Percentiles rank a stretch among this genome's conserved stretches.
phyloP scores from a whole-genome alignment of 1,284 basidiomycete genomes.

The Fomitiporia mediterranea region DNA sequence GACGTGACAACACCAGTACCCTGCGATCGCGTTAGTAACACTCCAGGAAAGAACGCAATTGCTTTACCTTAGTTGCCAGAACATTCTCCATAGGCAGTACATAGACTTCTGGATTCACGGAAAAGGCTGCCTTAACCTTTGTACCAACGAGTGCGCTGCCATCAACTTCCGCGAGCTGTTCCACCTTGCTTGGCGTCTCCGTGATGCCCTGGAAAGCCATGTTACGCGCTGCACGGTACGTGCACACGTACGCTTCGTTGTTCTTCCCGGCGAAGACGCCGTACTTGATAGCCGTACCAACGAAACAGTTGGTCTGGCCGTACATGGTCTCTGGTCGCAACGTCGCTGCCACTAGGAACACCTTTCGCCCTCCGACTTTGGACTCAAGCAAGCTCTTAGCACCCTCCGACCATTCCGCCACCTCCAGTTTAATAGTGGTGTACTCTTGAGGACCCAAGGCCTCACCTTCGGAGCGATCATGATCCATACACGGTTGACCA shows the following conservation, averaged over 20 bases:
- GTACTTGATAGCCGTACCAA: slow-evolving; percentile 89
- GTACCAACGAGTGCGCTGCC: slow-evolving; percentile 86
- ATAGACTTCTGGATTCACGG: slow-evolving; percentile 83
- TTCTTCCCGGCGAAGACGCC: slow-evolving; percentile 88
- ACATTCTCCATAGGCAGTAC: slow-evolving; percentile 99
- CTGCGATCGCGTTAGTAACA: slow-evolving; percentile 31
- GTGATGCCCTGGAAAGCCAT: slow-evolving; percentile 95
- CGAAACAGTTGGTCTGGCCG: slow-evolving; percentile 98
- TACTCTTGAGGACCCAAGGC: slow-evolving; percentile 96
- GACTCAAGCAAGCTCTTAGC: slow-evolving; percentile 60
- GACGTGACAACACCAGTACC: slow-evolving; percentile 99
- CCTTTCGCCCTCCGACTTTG: slow-evolving; percentile 73
- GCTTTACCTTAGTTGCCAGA: slow-evolving; percentile 77
- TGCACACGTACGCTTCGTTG: slow-evolving; percentile 86
- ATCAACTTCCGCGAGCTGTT: slow-evolving; percentile 71
- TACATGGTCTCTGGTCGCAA: slow-evolving; percentile 99
- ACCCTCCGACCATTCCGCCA: slow-evolving; percentile 70
- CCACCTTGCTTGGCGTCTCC: slow-evolving; percentile 63
- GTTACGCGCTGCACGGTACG: slow-evolving; percentile 88
- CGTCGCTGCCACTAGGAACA: slow-evolving; percentile 93
- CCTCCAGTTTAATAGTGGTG: slow-evolving; percentile 93
- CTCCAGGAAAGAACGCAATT: background rate
- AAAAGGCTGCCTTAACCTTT: slow-evolving; percentile 86
- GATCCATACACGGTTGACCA: slow-evolving; percentile 99
- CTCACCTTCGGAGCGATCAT: slow-evolving; percentile 95